A percentile compares a stretch with the other conserved stretches of the same genome.
Conservation (phyloP, 176 grass and related monocot genomes). For the Oryza glumipatula region DNA sequence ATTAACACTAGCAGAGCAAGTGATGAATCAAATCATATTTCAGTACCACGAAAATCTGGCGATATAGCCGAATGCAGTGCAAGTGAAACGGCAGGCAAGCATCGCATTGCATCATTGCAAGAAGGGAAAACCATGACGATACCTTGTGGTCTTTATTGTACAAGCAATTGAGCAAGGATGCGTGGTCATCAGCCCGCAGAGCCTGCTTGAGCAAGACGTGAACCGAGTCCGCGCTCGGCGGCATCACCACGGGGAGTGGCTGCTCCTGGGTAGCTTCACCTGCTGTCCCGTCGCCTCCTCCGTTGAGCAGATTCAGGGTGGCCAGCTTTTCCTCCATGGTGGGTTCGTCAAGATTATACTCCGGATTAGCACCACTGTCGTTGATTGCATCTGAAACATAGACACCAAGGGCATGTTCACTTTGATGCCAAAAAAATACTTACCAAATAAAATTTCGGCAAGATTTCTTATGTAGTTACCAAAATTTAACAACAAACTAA, state of each 20-base stretch:
- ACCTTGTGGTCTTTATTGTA: conserved; percentile 57
- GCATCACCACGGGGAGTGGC: conserved; percentile 30
- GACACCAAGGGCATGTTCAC: neutral
- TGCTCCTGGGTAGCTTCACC: neutral
- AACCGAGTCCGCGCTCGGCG: conserved; percentile 58
- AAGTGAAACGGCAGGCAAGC: neutral
- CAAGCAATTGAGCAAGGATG: conserved; percentile 57
- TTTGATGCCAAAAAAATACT: no score
- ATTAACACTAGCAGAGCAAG: neutral
- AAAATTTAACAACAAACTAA: no score
- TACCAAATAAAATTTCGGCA: no score
- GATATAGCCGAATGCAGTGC: neutral
- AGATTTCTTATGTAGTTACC: no score
- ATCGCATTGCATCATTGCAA: neutral
- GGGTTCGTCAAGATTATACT: conserved; percentile 51
- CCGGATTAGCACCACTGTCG: neutral
- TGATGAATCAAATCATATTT: neutral
- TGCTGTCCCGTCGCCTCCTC: neutral
- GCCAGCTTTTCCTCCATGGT: conserved; percentile 61
- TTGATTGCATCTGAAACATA: neutral
- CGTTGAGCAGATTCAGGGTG: conserved; percentile 42
- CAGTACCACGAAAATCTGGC: neutral
- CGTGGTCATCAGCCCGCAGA: conserved; percentile 58
- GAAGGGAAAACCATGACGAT: neutral
- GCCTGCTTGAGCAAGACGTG: conserved; percentile 64